These are phyloP conservation scores for Vicia faba DNA, from an alignment of 306 rosid species.

Conservation along the genomic window DNA sequence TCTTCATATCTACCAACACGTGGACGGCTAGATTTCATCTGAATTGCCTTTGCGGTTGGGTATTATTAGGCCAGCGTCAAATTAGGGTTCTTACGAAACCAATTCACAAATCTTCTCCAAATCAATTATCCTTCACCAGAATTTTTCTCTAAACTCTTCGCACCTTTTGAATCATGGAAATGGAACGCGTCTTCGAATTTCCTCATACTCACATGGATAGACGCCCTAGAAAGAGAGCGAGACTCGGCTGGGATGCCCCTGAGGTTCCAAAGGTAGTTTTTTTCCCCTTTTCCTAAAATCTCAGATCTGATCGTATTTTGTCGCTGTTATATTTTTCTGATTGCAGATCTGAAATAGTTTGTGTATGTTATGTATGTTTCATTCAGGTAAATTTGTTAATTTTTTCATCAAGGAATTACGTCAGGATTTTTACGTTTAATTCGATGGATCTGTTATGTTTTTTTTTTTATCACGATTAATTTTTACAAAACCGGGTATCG, in stretches of 20 bases:
- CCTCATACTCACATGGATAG: constrained; percentile 86
- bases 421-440: background rate
- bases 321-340: constrained; percentile 9
- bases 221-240: constrained; percentile 88
- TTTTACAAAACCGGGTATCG: background rate
- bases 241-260: constrained; percentile 94
- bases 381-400: constrained; percentile 20
- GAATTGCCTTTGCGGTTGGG: constrained; percentile 13
- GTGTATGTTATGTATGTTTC: constrained; percentile 32
- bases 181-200: constrained; percentile 83
- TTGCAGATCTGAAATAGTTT: constrained; percentile 48
- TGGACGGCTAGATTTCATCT: constrained; percentile 50
- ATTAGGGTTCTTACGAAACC: constrained; percentile 47
- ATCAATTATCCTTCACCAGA: constrained; percentile 1
- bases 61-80: constrained; percentile 17
- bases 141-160: constrained; percentile 20
- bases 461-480: background rate
- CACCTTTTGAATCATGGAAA: constrained; percentile 45
- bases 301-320: constrained; percentile 43
- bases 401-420: background rate
- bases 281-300: background rate
- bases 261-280: constrained; percentile 80
- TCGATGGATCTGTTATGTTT: constrained; percentile 18
- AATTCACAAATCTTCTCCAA: background rate
- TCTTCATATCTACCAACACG: constrained; percentile 39